Evolutionary conservation across 2,329 filamentous ascomycete genomes (phyloP).

Genomic region (Elsinoe australis): DNA sequence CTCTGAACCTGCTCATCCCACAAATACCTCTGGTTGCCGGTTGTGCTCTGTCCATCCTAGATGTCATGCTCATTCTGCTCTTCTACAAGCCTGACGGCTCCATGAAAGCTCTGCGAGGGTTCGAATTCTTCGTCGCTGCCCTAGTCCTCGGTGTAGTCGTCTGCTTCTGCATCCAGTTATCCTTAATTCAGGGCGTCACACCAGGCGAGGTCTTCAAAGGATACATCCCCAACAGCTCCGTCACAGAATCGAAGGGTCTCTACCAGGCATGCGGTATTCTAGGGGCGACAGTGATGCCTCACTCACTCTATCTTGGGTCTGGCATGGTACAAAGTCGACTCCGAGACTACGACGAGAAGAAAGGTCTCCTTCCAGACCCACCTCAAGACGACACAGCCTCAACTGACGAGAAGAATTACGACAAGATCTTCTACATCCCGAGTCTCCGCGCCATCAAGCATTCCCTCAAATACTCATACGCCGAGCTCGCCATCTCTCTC

Average conservation of each 20-base stretch:
- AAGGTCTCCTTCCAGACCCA: conserved; percentile 23
- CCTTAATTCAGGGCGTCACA: conserved; percentile 49
- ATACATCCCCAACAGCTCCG: conserved; percentile 54
- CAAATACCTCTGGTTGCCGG: conserved; percentile 59
- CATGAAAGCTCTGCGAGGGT: conserved; percentile 53
- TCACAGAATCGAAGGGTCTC: conserved; percentile 52
- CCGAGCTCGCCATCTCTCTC: conserved; percentile 34
- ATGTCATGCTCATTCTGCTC: conserved; percentile 59
- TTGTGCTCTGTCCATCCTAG: conserved; percentile 59
- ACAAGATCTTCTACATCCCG: conserved; percentile 32
- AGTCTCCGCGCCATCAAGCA: conserved; percentile 33
- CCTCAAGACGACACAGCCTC: conserved; percentile 18
- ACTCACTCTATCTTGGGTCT: conserved; percentile 60
- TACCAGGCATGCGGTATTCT: conserved; percentile 71
- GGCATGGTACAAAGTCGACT: conserved; percentile 62
- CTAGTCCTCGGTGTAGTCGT: conserved; percentile 61
- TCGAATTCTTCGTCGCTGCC: conserved; percentile 56
- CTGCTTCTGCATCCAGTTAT: conserved; percentile 64
- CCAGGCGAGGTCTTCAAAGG: conserved; percentile 56
- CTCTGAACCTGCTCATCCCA: conserved; percentile 54
- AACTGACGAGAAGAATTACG: conserved; percentile 26
- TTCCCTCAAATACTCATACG: conserved; percentile 36
- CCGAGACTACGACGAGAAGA: conserved; percentile 53
- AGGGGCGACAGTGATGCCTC: conserved; percentile 67
- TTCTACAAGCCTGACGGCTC: conserved; percentile 55